phyloP scores from a whole-genome alignment of 129 eudicot genomes.

The Centaurea solstitialis region DNA sequence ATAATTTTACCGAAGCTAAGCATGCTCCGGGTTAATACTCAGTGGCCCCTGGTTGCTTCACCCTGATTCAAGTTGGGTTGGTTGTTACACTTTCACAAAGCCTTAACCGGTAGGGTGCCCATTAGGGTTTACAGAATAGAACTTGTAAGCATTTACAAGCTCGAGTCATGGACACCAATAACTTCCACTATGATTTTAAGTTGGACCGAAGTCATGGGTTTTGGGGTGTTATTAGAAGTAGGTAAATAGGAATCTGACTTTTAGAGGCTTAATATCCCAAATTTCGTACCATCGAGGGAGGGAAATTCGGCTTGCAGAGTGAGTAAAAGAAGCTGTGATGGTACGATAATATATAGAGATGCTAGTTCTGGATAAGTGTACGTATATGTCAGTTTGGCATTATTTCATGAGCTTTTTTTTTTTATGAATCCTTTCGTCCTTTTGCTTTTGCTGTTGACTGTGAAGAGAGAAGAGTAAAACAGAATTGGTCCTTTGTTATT shows the following conservation, averaged over 20 bases:
- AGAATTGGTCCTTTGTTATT: conserved; percentile 13
- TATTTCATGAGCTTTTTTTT: conserved; percentile 1
- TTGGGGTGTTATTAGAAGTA: no score
- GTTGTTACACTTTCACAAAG: no score
- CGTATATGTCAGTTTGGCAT: conserved; percentile 6
- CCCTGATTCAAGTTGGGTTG: no score
- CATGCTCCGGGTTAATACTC: no score
- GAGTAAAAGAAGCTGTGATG: conserved; percentile 10
- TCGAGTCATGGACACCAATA: no score
- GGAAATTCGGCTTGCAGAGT: conserved; percentile 15
- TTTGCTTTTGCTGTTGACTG: conserved; percentile 19
- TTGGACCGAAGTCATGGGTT: no score
- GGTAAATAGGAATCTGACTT: neutral
- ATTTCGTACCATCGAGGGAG: neutral
- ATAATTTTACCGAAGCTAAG: no score
- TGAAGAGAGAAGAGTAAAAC: conserved; percentile 5
- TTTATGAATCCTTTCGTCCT: conserved; percentile 9
- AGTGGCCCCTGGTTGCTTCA: no score
- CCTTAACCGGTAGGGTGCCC: no score
- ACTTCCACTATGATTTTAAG: no score
- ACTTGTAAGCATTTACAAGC: no score
- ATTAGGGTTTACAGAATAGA: no score
- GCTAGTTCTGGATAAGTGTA: neutral
- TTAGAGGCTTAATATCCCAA: neutral
- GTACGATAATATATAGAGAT: neutral